These are phyloP conservation scores for Buxus sempervirens DNA, from an alignment of 164 flowering plant genomes.

Conservation along the genomic window DNA sequence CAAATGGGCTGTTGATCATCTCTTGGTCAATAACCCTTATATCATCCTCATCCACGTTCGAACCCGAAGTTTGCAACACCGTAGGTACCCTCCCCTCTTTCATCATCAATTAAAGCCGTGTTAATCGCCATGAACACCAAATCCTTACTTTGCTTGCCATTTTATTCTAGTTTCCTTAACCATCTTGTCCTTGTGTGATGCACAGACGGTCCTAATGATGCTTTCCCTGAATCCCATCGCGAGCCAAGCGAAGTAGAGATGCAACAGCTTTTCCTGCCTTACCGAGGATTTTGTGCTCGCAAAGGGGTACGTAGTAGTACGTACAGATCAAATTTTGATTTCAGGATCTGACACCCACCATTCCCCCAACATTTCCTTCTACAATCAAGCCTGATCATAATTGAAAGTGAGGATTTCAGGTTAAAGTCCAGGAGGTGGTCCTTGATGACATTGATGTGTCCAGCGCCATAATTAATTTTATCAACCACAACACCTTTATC, in stretches of 20 bases:
- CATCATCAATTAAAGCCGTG: background rate
- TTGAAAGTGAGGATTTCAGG: conserved; percentile 30
- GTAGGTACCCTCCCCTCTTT: conserved; percentile 44
- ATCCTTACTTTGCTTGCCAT: background rate
- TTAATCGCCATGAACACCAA: too few species aligned
- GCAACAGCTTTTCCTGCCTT: conserved; percentile 36
- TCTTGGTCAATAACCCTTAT: conserved; percentile 18
- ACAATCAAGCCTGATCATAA: background rate
- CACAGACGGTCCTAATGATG: background rate
- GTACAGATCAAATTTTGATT: background rate
- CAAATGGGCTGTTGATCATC: conserved; percentile 53
- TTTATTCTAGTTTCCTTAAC: background rate
- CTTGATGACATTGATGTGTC: conserved; percentile 60
- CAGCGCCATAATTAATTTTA: conserved; percentile 47
- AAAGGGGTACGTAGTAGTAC: conserved; percentile 37
- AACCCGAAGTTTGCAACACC: conserved; percentile 18
- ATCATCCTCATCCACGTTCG: conserved; percentile 48
- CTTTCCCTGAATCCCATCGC: conserved; percentile 1
- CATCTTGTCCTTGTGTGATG: background rate
- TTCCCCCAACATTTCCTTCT: background rate
- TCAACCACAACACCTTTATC: conserved; percentile 28
- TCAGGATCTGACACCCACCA: background rate
- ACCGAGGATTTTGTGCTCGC: conserved; percentile 53
- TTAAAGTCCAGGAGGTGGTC: conserved; percentile 55
- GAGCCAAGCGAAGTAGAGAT: conserved; percentile 15